Evolutionary conservation across 1,284 basidiomycete species (phyloP), one percentile per base, ranked within the genome.

Genomic region (Cystobasidium sp.): DNA sequence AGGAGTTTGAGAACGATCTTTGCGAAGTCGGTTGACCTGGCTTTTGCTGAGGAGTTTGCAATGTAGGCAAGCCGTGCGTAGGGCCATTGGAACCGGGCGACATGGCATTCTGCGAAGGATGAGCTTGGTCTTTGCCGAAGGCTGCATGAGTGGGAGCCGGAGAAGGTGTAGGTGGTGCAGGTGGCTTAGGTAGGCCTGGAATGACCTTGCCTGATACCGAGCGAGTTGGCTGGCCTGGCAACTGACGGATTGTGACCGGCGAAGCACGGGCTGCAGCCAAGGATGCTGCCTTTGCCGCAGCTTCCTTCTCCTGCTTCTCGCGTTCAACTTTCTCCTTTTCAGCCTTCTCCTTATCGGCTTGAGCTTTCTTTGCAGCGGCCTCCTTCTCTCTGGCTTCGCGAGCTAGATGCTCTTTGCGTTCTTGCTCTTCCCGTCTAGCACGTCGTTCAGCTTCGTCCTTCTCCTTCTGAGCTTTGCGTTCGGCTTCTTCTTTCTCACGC

Each of bases 401-500:
- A 79, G 86, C 86, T 82, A 90, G 90, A 75, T 85, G 86, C 79
- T 90, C 90, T 67, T 86, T 86, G 65, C 87, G 84, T 78, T 91
- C 89, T 67, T 69, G 75, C 62, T 76, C 78, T 12, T 68, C 51
- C 73, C 78, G 63, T 39, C 43, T 51, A 65, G 65, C 77, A 75
- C 81, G 77, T 75, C 78, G 55, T 71, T 81, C 75, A 61, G 81
- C 77, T 75, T 81, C 77, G 22, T 80, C 79, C 22, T 75, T 76
- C 31, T 72, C 75, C 41, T 79, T 79, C 41, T 77, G 75, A 20
- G 85, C 85, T 81, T 86, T 89, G 47, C 80, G 82, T 78, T 84
- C 88, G 58, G 88, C 86, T 79, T 93, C 91, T 37, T 79, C 80
- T 74, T 80, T 81, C 58, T 80, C 80, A 56, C 80, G 81, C 77